phyloP scores from a whole-genome alignment of 352 stramenopile species.

The Hyaloperonospora arabidopsidis region DNA sequence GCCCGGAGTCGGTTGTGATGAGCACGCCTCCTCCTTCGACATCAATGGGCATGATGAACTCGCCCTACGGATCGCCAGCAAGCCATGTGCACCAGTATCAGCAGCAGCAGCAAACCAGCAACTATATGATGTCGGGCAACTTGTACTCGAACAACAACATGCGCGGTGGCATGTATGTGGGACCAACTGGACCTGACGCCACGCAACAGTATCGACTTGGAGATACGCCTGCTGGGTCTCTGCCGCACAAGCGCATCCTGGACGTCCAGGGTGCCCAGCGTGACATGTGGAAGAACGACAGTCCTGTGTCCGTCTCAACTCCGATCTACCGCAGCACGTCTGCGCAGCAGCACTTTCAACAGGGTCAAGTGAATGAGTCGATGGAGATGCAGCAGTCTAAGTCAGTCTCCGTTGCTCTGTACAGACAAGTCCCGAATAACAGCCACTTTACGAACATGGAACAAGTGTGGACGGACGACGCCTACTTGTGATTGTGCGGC shows the following conservation, averaged over 20 bases:
- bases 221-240: slow-evolving; percentile 31
- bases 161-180: slow-evolving; percentile 24
- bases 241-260: slow-evolving; percentile 49
- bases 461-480: slow-evolving; percentile 46
- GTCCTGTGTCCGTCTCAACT: slow-evolving; percentile 52
- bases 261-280: slow-evolving; percentile 47
- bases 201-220: slow-evolving; percentile 29
- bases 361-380: slow-evolving; percentile 21
- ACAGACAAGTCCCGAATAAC: slow-evolving; percentile 41
- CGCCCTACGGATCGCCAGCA: slow-evolving; percentile 27
- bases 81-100: slow-evolving; percentile 30
- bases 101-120: slow-evolving; percentile 20
- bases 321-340: slow-evolving; percentile 42
- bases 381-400: slow-evolving; percentile 35
- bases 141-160: slow-evolving; percentile 20
- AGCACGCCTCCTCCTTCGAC: slow-evolving; percentile 25
- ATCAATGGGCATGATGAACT: slow-evolving; percentile 33
- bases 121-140: slow-evolving; percentile 30
- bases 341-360: slow-evolving; percentile 26
- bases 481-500: slow-evolving; percentile 29
- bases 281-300: slow-evolving; percentile 57
- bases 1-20: slow-evolving; percentile 23
- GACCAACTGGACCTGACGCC: slow-evolving; percentile 8
- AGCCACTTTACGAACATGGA: slow-evolving; percentile 52
- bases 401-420: slow-evolving; percentile 34